These are phyloP conservation scores for Salix brachista DNA, from an alignment of 345 rosid genomes.

Conservation along the genomic window DNA sequence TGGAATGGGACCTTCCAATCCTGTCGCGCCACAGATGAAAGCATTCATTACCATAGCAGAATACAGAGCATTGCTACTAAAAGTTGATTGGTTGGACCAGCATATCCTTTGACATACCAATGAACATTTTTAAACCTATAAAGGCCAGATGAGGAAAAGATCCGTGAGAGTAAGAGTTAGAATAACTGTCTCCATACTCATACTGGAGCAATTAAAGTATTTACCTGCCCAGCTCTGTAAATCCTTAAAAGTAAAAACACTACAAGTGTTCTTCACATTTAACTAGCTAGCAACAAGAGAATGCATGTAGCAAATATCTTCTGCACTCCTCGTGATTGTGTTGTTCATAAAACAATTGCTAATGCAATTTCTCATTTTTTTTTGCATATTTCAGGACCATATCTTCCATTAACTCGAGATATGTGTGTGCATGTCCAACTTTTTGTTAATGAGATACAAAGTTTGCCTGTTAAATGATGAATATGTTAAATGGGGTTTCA, in stretches of 20 bases:
- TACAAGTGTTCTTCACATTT: not conserved
- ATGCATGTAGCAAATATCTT: not conserved
- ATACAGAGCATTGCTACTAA: not conserved
- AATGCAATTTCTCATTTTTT: not conserved
- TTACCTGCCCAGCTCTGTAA: not conserved
- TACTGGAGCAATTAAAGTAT: not conserved
- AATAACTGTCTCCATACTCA: too few relatives aligned
- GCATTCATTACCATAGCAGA: not conserved
- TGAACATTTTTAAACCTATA: not conserved
- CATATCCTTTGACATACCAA: not conserved
- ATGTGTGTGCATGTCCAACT: not conserved
- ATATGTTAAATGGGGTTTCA: not conserved
- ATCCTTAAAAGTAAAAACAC: not conserved
- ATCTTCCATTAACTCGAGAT: not conserved
- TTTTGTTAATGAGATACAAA: not conserved
- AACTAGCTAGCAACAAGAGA: not conserved
- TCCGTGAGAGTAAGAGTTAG: not conserved
- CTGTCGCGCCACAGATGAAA: not conserved
- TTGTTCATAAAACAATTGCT: not conserved
- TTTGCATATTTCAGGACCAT: not conserved
- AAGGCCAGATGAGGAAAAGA: not conserved
- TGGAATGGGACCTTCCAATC: not conserved
- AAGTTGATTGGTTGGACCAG: not conserved
- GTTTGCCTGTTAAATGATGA: not conserved
- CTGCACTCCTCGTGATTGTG: not conserved